phyloP scores from a whole-genome alignment of 1,284 basidiomycete species.

The Ceratobasidium sp. region DNA sequence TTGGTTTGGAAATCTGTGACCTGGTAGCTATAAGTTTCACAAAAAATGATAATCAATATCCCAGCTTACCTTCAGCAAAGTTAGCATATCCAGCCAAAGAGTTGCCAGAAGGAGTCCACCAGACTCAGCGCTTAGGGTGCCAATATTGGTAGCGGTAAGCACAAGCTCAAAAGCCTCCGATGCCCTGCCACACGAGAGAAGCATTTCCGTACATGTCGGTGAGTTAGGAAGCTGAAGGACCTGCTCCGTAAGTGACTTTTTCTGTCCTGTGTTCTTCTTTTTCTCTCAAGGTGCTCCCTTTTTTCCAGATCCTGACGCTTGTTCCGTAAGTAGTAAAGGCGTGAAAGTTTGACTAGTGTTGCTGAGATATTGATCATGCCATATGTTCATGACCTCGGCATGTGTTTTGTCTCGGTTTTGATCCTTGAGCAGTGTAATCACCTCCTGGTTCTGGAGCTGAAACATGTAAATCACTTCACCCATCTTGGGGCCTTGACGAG shows the following conservation, averaged over 20 bases:
- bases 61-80: conserved; percentile 2
- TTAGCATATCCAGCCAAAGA: not conserved
- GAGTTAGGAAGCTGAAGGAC: not conserved
- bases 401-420: not conserved
- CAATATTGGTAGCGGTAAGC: not conserved
- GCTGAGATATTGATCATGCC: not conserved
- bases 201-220: not conserved
- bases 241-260: not conserved
- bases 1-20: not conserved
- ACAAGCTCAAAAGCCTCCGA: not conserved
- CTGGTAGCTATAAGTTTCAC: not conserved
- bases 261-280: too few species aligned
- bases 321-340: not conserved
- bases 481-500: not conserved
- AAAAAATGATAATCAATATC: too few species aligned
- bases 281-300: not conserved
- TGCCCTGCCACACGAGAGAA: not conserved
- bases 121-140: not conserved
- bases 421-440: not conserved
- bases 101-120: not conserved
- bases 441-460: not conserved
- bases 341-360: too few species aligned
- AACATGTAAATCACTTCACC: conserved; percentile 4
- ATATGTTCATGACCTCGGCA: not conserved
- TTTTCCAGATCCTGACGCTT: not conserved